Percentiles rank a stretch among this genome's conserved stretches.
phyloP scores from a whole-genome alignment of 2,329 filamentous ascomycete genomes.

The Byssochlamys sp. region DNA sequence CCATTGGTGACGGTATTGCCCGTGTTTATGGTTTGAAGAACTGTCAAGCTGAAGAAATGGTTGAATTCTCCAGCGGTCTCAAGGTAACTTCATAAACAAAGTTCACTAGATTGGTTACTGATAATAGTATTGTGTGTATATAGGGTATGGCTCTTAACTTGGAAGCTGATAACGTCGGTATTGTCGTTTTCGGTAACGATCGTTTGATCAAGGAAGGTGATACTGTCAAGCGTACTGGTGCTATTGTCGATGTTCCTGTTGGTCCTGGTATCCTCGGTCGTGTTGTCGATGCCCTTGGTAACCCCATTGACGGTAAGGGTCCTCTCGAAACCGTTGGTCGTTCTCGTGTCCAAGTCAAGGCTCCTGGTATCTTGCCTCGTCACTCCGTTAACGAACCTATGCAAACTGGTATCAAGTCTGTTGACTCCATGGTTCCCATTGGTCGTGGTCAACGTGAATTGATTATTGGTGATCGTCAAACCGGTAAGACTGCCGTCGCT shows the following conservation, averaged over 20 bases:
- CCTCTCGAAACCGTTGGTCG: constrained; percentile 84
- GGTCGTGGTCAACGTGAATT: constrained; percentile 99
- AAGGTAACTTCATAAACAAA: constrained; percentile 38
- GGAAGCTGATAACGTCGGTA: constrained; percentile 99
- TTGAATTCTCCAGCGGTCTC: constrained; percentile 92
- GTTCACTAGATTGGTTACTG: too few relatives aligned
- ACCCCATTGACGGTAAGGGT: constrained; percentile 99
- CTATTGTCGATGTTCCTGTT: constrained; percentile 78
- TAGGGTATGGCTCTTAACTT: constrained; percentile 99
- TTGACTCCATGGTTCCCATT: constrained; percentile 99
- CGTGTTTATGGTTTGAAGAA: constrained; percentile 99
- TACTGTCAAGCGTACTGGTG: constrained; percentile 95
- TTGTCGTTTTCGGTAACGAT: constrained; percentile 99
- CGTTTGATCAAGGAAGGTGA: constrained; percentile 99
- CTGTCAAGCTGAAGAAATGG: constrained; percentile 98
- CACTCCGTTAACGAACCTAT: constrained; percentile 96
- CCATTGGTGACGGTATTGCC: constrained; percentile 99
- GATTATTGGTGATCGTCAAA: constrained; percentile 99
- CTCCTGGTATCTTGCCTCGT: constrained; percentile 93
- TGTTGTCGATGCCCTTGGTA: constrained; percentile 96
- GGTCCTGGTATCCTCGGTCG: constrained; percentile 86
- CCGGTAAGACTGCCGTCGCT: constrained; percentile 97
- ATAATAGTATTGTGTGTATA: too few relatives aligned
- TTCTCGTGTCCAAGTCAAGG: constrained; percentile 97
- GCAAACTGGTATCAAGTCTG: constrained; percentile 97